phyloP scores from a whole-genome alignment of 1,284 basidiomycete species.

The Trametes pubescens region DNA sequence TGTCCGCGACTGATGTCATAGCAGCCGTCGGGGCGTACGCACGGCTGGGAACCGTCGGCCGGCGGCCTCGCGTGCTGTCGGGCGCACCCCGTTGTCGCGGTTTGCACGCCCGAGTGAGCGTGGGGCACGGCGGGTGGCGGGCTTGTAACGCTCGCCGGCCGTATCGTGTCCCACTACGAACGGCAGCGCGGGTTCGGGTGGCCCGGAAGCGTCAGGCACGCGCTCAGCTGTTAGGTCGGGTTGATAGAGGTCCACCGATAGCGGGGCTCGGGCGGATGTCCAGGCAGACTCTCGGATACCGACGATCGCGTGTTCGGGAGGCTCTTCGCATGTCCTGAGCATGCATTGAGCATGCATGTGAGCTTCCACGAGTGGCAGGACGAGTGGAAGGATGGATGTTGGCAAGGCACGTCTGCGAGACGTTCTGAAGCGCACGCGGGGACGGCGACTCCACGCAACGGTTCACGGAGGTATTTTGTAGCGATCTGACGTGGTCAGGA shows the following conservation, averaged over 20 bases:
- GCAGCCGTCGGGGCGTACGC: conserved; percentile 1
- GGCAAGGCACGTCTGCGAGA: conserved; percentile 13
- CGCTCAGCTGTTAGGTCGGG: conserved; percentile 20
- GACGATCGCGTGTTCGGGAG: conserved; percentile 23
- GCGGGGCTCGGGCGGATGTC: not conserved
- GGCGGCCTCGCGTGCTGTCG: not conserved
- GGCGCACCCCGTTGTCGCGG: not conserved
- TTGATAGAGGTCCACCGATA: conserved; percentile 23
- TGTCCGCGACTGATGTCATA: conserved; percentile 27
- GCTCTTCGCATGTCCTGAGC: conserved; percentile 11
- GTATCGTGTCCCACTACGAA: not conserved
- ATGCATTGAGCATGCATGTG: not conserved
- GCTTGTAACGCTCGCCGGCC: not conserved
- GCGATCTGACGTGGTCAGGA: conserved; percentile 8
- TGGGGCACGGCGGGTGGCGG: not conserved
- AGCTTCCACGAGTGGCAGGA: conserved; percentile 23
- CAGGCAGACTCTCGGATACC: conserved; percentile 9
- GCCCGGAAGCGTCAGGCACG: conserved; percentile 22
- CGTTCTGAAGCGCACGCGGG: conserved; percentile 5
- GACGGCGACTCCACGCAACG: conserved; percentile 11
- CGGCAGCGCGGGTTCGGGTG: not conserved
- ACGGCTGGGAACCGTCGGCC: not conserved
- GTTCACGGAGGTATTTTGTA: conserved; percentile 13
- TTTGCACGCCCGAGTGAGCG: not conserved
- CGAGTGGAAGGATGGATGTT: conserved; percentile 3